These are phyloP conservation scores for Dictyostelium intermedium DNA, from an alignment of 78 protist genomes.

Conservation along the genomic window DNA sequence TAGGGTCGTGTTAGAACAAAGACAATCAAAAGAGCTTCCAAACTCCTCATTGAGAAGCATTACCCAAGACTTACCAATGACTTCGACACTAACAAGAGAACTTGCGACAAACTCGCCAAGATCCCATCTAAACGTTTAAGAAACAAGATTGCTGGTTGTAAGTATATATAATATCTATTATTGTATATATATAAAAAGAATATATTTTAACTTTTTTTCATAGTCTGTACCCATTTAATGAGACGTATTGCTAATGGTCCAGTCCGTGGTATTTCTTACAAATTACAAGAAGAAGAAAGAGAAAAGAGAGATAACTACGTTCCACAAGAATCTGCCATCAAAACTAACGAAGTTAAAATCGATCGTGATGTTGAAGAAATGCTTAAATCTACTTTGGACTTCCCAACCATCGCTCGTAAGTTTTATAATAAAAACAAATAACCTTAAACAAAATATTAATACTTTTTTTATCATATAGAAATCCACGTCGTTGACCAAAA, in stretches of 20 bases:
- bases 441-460: background rate
- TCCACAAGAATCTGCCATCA: constrained; percentile 96
- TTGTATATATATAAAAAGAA: too few species aligned
- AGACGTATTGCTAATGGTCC: constrained; percentile 98
- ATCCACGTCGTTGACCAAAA: constrained; percentile 2
- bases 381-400: constrained; percentile 82
- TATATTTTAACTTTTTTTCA: too few species aligned
- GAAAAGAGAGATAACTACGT: constrained; percentile 99
- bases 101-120: constrained; percentile 96
- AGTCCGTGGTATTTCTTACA: constrained; percentile 99
- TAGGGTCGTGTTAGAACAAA: constrained; percentile 99
- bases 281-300: constrained; percentile 99
- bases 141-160: constrained; percentile 99
- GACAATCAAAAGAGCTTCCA: constrained; percentile 99
- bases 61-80: constrained; percentile 97
- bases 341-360: constrained; percentile 80
- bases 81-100: constrained; percentile 99
- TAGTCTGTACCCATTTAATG: constrained; percentile 97
- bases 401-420: constrained; percentile 53
- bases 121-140: constrained; percentile 99
- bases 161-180: too few species aligned
- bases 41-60: constrained; percentile 98
- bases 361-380: constrained; percentile 80
- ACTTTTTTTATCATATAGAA: background rate
- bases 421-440: background rate